These are phyloP conservation scores for Cytauxzoon felis DNA, from an alignment of 169 alveolate genomes.

Conservation along the genomic window DNA sequence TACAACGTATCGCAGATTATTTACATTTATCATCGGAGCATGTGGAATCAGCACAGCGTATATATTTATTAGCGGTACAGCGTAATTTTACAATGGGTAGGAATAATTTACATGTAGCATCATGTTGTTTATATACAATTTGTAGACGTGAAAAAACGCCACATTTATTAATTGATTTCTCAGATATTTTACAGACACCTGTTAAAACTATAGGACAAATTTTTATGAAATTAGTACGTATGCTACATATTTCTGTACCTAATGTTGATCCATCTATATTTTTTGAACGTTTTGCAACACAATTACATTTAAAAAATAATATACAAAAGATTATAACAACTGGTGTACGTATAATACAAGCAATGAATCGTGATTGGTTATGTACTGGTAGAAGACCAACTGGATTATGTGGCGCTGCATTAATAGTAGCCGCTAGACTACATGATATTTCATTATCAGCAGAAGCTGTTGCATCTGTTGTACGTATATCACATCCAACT, in stretches of 20 bases:
- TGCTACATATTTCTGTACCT: constrained; percentile 86
- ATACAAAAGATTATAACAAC: constrained; percentile 88
- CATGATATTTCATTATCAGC: constrained; percentile 88
- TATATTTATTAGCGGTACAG: constrained; percentile 89
- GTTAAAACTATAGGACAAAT: constrained; percentile 85
- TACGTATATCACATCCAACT: constrained; percentile 92
- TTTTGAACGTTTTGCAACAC: constrained; percentile 92
- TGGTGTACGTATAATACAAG: constrained; percentile 94
- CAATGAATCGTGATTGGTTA: constrained; percentile 97
- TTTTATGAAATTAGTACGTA: constrained; percentile 85
- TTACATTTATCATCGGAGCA: constrained; percentile 78
- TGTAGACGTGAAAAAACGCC: constrained; percentile 92
- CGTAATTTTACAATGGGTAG: constrained; percentile 92
- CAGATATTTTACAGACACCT: constrained; percentile 88
- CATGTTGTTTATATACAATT: constrained; percentile 90
- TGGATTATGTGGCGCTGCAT: constrained; percentile 99
- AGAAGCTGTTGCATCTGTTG: constrained; percentile 87
- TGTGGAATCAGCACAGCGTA: constrained; percentile 87
- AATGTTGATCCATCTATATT: constrained; percentile 93
- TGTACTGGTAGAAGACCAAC: constrained; percentile 97
- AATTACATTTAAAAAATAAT: constrained; percentile 89
- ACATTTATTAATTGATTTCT: constrained; percentile 89
- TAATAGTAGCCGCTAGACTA: constrained; percentile 94
- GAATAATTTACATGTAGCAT: constrained; percentile 88
- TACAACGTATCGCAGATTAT: constrained; percentile 81